Percentiles rank a stretch among this genome's conserved stretches.
phyloP scores from a whole-genome alignment of 2,329 filamentous ascomycete species.

The Harringtonia aguacate region DNA sequence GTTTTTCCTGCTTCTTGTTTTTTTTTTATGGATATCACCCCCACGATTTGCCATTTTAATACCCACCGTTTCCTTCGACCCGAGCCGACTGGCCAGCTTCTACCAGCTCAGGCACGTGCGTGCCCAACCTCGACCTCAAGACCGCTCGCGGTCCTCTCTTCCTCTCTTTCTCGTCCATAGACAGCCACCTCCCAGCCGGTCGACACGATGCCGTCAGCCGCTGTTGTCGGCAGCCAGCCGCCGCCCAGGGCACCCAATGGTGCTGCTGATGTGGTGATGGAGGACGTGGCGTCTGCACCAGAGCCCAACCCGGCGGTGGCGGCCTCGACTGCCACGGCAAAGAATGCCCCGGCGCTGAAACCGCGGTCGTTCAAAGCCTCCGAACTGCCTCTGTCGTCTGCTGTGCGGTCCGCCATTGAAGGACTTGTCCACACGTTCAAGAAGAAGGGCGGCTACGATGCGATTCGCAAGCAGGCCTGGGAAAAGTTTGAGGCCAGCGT shows the following conservation, averaged over 20 bases:
- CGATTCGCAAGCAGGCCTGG: slow-evolving; percentile 66
- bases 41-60: too few species aligned
- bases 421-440: slow-evolving; percentile 71
- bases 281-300: not conserved
- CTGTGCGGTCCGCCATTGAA: slow-evolving; percentile 65
- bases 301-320: not conserved
- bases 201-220: too few species aligned
- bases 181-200: too few species aligned
- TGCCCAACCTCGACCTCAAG: too few species aligned
- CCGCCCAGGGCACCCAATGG: not conserved
- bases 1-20: too few species aligned
- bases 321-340: not conserved
- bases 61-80: too few species aligned
- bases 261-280: not conserved
- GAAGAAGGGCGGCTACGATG: slow-evolving; percentile 76
- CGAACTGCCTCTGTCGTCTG: slow-evolving; percentile 62
- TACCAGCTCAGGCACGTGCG: too few species aligned
- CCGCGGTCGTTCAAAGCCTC: slow-evolving; percentile 49
- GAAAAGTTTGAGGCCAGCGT: slow-evolving; percentile 63
- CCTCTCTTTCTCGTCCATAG: too few species aligned
- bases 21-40: too few species aligned
- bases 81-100: too few species aligned
- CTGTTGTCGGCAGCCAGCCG: not conserved
- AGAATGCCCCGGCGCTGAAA: not conserved
- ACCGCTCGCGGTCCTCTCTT: too few species aligned